phyloP scores from a whole-genome alignment of 2,329 filamentous ascomycete species.

The Triangularia setosa region DNA sequence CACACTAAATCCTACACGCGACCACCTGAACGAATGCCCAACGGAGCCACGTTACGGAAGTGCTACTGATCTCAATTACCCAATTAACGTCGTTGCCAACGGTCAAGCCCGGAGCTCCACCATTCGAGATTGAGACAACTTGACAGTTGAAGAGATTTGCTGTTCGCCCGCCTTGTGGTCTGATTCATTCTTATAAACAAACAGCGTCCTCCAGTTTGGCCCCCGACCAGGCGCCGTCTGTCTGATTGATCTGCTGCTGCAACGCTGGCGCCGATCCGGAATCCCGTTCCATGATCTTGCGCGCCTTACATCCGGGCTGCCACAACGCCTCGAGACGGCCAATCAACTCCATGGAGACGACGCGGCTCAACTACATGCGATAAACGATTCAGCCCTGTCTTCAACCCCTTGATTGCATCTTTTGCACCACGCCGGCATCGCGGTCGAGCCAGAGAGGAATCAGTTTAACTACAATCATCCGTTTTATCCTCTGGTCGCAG shows the following conservation, averaged over 20 bases:
- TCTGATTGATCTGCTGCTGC: slow-evolving; percentile 13
- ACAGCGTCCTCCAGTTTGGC: background rate
- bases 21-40: background rate
- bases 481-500: slow-evolving; percentile 18
- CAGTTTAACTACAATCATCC: slow-evolving; percentile 12
- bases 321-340: slow-evolving; percentile 7
- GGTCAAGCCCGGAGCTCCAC: slow-evolving; percentile 10
- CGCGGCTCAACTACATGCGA: slow-evolving; percentile 11
- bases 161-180: slow-evolving; percentile 3
- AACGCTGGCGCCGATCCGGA: slow-evolving; percentile 3
- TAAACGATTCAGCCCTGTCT: slow-evolving; percentile 8
- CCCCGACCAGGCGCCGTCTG: background rate
- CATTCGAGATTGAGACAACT: slow-evolving; percentile 9
- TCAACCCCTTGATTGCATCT: slow-evolving; percentile 10
- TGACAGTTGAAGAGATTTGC: slow-evolving; percentile 4
- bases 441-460: background rate
- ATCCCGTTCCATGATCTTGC: slow-evolving; percentile 19
- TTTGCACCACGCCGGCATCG: slow-evolving; percentile 6
- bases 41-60: background rate
- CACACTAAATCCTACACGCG: background rate
- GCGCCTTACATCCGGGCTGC: slow-evolving; percentile 10
- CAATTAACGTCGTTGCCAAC: slow-evolving; percentile 2
- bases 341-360: slow-evolving; percentile 18
- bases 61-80: background rate
- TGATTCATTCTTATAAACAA: slow-evolving; percentile 5